Conservation (phyloP, 768 basidiomycete genomes). For the Amanita exitialis region DNA sequence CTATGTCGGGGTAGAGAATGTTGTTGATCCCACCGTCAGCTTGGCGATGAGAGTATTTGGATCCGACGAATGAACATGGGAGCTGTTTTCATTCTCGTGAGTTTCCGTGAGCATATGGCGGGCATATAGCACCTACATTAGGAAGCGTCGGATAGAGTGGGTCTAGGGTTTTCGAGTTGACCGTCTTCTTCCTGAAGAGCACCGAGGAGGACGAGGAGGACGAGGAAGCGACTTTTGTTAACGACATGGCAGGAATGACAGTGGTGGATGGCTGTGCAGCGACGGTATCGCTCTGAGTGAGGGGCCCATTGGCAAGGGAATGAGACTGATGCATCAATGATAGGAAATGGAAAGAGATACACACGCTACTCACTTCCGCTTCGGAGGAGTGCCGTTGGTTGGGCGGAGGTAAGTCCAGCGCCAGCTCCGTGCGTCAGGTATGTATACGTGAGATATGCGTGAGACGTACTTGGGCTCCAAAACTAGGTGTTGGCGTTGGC, state of each 20-base stretch:
- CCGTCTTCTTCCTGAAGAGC: not conserved
- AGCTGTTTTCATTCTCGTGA: not conserved
- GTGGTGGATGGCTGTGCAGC: not conserved
- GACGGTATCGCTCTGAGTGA: not conserved
- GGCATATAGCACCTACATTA: not conserved
- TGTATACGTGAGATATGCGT: not conserved
- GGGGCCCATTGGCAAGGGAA: not conserved
- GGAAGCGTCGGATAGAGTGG: not conserved
- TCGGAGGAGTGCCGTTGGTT: not conserved
- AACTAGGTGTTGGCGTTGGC: not conserved
- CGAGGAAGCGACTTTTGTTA: not conserved
- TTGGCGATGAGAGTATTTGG: slow-evolving; percentile 24
- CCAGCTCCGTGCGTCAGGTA: not conserved
- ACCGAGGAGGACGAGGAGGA: not conserved
- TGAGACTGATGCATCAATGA: not conserved
- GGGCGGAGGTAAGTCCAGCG: not conserved
- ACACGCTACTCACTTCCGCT: not conserved
- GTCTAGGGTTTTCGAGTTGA: not conserved
- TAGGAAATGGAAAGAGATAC: not conserved
- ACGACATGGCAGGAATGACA: not conserved
- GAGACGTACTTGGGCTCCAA: not conserved
- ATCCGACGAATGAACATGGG: slow-evolving; percentile 15
- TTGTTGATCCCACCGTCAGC: slow-evolving; percentile 46
- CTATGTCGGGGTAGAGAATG: slow-evolving; percentile 31
- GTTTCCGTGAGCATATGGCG: not conserved